Base-by-base conservation (phyloP, 73 alveolate species). In the Durusdinium trenchii region DNA sequence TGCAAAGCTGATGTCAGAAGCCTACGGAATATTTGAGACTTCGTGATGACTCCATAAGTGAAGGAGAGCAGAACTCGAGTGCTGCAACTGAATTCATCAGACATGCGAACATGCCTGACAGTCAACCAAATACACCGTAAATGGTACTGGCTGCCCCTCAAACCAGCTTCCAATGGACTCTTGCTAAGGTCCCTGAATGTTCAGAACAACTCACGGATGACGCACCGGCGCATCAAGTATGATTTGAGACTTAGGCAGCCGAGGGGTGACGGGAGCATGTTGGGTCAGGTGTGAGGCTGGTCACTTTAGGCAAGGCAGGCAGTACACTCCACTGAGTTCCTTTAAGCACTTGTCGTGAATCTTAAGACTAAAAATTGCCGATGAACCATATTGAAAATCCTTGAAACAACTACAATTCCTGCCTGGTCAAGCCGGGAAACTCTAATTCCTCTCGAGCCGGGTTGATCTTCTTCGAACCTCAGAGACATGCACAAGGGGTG, bases 161-260 rank as follows among this genome's bases (percentile, higher is more conserved):
- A 28, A 14, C 32, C 14, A 30, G n/a, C n/a, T n/a, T n/a, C n/a
- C n/a, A n/a, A n/a, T n/a, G n/a, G n/a, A n/a, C 40, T 75, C 45
- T 78, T 12, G 43, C 84, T 18, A n/a, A 91, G 98, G 98, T 91
- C 98, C 30, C 38, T 78, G 94, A 73, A 94, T 50, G 99, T 94
- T 47, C 99, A 94, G 94, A 94, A 94, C 93, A 94, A 94, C 83
- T 94, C 99, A 38, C 64, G 99, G n/a, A 94, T 94, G 99, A 94
- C 99, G 30, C 91, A 94, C 43, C 99, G 99, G 83, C 93, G 99
- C 12, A 91, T 91, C 90, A 91, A 91, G 98, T 91, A 91, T 18
- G 98, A 91, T 40, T 35, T 91, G 75, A 67, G 71, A 45, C 89
- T 91, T 38, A 67, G 98, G 98, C 89, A 35, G 43, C 35, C 35